Conservation (phyloP, 768 basidiomycete genomes). For the Termitomyces sp. region DNA sequence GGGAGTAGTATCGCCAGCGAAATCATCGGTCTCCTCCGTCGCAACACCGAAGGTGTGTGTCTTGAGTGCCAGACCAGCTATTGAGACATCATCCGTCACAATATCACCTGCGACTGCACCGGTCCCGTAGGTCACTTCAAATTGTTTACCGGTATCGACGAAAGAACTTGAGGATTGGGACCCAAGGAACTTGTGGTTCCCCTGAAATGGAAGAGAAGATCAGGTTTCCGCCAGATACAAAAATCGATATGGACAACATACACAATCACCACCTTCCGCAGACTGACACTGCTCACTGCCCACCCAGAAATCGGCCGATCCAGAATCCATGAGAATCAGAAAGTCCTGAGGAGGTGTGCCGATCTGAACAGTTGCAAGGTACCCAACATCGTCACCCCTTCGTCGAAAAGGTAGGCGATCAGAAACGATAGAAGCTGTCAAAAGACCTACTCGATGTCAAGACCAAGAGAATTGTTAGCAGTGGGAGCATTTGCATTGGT, state of each 20-base stretch:
- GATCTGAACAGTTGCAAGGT: constrained; percentile 55
- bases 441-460: constrained; percentile 61
- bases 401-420: neutral
- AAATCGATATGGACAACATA: constrained; percentile 17
- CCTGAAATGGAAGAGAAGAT: constrained; percentile 22
- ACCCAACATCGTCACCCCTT: constrained; percentile 45
- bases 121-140: constrained; percentile 65
- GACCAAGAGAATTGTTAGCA: constrained; percentile 52
- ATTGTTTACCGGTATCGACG: constrained; percentile 42
- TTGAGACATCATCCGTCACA: constrained; percentile 54
- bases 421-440: neutral
- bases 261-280: constrained; percentile 36
- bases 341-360: constrained; percentile 63
- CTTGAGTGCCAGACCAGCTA: constrained; percentile 58
- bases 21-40: constrained; percentile 54
- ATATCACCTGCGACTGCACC: constrained; percentile 66
- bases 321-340: constrained; percentile 64
- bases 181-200: constrained; percentile 68
- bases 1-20: constrained; percentile 41
- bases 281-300: constrained; percentile 51
- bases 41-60: constrained; percentile 71
- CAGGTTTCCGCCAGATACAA: neutral
- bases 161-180: constrained; percentile 59
- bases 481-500: constrained; percentile 36
- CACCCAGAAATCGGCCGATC: constrained; percentile 68